These are phyloP conservation scores for Xylaria sp. DNA, from an alignment of 2,329 filamentous ascomycete genomes.

Conservation along the genomic window DNA sequence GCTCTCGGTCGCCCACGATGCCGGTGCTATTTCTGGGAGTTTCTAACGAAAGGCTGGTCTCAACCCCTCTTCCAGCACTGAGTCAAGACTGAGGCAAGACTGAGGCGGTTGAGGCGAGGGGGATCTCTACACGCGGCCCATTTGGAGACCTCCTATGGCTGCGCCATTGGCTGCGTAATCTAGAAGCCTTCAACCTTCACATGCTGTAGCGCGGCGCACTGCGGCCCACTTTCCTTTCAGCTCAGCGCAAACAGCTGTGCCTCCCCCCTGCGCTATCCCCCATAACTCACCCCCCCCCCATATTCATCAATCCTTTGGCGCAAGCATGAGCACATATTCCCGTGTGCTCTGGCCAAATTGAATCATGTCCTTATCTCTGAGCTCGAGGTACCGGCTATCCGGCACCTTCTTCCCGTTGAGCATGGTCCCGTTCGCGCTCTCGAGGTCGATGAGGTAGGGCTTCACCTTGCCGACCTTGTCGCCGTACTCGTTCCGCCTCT, in stretches of 20 bases:
- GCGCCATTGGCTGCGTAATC: slow-evolving; percentile 3
- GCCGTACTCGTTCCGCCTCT: slow-evolving; percentile 83
- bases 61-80: background rate
- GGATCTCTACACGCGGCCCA: background rate
- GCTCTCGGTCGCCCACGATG: background rate
- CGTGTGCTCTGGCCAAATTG: slow-evolving; percentile 85
- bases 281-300: slow-evolving; percentile 2
- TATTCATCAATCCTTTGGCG: slow-evolving; percentile 49
- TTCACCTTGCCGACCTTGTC: slow-evolving; percentile 78
- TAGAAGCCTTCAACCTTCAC: slow-evolving; percentile 6
- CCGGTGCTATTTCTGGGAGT: slow-evolving; percentile 4
- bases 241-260: slow-evolving; percentile 1
- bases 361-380: slow-evolving; percentile 86
- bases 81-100: slow-evolving; percentile 4
- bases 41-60: slow-evolving; percentile 1
- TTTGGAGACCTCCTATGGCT: slow-evolving; percentile 7
- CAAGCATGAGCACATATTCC: slow-evolving; percentile 95
- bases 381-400: slow-evolving; percentile 78
- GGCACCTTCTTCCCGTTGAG: slow-evolving; percentile 78
- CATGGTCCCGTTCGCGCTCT: slow-evolving; percentile 87
- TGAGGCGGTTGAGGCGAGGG: too few relatives aligned
- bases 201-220: slow-evolving; percentile 13
- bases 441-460: slow-evolving; percentile 91
- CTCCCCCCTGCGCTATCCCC: too few relatives aligned
- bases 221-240: slow-evolving; percentile 2